Base-by-base conservation (phyloP, 768 basidiomycete genomes). In the Boletus tomentosulus region DNA sequence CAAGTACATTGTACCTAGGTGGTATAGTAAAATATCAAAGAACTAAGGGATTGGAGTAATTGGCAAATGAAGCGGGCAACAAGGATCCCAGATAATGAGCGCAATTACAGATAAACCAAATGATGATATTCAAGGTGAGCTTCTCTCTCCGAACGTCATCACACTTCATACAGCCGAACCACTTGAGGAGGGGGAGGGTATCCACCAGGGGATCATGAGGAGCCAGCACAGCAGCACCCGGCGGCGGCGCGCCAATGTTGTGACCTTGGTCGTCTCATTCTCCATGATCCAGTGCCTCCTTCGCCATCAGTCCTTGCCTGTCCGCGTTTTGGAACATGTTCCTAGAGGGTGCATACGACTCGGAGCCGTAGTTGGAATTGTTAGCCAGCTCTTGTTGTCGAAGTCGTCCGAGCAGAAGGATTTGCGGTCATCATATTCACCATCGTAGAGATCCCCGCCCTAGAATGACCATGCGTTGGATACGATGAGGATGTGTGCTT, bases 91-190 rank as follows among this genome's bases (percentile, higher is more conserved):
- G 19, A 19, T 19, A 19, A 19, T 19, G 19, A 19, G 19, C 19
- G 19, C 19, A 19, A 19, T 19, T 19, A 19, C 94, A 98, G 30
- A 90, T 76, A 65, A 97, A 84, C 96, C 95, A 19, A 19, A 19
- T 19, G 19, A 19, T 19, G 19, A 19, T 19, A 19, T 19, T 19
- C 19, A 19, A 19, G 3, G 92, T 91, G 1, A 98, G 77, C 71
- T 99, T 98, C 73, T 98, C 97, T 55, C 96, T 77, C 97, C 97
- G 83, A 22, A 99, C 79, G 62, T 99, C 97, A 57, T 87, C 69
- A 8, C 96, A 87, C 74, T 98, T 97, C 94, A 98, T 97, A 27
- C 91, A 79, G 1, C 96, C 94, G 51, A 91, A 57, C 66, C 80
- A 84, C 9, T 71, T 76, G 39, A 99, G 73, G 48, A 85, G 3